Base-by-base conservation (phyloP, 2,329 filamentous ascomycete species). In the Eurotiales sp. region DNA sequence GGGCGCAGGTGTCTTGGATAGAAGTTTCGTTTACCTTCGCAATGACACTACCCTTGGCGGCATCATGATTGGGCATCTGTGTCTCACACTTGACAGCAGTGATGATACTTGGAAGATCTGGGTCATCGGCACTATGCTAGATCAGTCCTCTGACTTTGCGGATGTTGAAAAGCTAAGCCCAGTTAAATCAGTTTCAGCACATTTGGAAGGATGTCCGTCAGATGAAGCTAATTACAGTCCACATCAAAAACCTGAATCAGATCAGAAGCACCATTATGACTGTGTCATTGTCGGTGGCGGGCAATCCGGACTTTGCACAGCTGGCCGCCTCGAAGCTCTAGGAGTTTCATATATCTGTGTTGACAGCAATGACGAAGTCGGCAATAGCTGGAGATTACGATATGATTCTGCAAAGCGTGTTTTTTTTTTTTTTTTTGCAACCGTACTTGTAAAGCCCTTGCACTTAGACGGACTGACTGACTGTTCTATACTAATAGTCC, bases 331-430 rank as follows among this genome's bases (percentile, higher is more conserved):
- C 12, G 65, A 73, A 55, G 72, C 74, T 34, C 60, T 77, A 8
- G 67, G 69, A 2, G 54, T 76, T 4, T 64, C 65, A 1, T 68
- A 72, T 23, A 59, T 78, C 7, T 64, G 77, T n/a, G 63, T 78
- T 39, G 75, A 78, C 41, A 64, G 66, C 21, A 72, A 72, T 27
- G 59, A 61, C 19, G 57, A 64, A 0, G 64, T 77, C 4, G 75
- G 76, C 2, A 70, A 76, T 48, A 74, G 72, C 40, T 78, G 75
- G 75, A 63, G 64, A 1, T 65, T 70, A 43, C 64, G 75, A 43
- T 78, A 78, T 54, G 70, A 74, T 34, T 72, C 72, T 17, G 63
- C 72, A 8, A 70, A 71, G 11, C 34, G 46, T 53, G 22, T 40
- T 15, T 46, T 34, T 7, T 12, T 25, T 11, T 25, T n/a, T n/a